These are phyloP conservation scores for Chrysanthemum seticuspe DNA, from an alignment of 129 eudicot genomes.

Conservation along the genomic window DNA sequence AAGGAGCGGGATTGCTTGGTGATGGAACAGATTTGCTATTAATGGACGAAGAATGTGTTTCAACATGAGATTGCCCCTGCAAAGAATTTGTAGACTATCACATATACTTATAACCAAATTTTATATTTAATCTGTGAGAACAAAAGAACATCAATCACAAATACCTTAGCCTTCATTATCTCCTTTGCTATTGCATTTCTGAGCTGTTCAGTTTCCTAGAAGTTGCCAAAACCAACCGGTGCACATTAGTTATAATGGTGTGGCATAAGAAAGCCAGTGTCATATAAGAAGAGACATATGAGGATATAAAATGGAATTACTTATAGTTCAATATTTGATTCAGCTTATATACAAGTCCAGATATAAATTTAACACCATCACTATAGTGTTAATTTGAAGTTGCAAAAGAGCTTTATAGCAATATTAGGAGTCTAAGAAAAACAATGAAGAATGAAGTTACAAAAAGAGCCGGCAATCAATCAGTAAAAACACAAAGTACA, in stretches of 20 bases:
- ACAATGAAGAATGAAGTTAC: background rate
- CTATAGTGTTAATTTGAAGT: background rate
- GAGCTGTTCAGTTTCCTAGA: conserved; percentile 71
- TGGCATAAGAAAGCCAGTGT: background rate
- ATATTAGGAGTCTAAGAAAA: background rate
- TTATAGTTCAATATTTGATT: background rate
- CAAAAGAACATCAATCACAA: conserved; percentile 4
- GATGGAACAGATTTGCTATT: conserved; percentile 27
- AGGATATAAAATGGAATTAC: background rate
- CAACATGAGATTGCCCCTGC: conserved; percentile 38
- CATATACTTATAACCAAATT: background rate
- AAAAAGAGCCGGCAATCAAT: background rate
- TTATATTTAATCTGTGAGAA: background rate
- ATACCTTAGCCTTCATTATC: conserved; percentile 59
- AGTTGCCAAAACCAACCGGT: conserved; percentile 21
- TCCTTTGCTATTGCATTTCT: conserved; percentile 50
- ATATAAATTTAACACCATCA: background rate
- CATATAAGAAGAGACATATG: background rate
- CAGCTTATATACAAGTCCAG: background rate
- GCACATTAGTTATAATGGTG: background rate
- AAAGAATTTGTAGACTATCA: conserved; percentile 10
- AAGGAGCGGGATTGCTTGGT: conserved; percentile 12
- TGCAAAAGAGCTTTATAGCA: background rate
- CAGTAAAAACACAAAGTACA: background rate
- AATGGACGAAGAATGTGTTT: conserved; percentile 30